Evolutionary conservation across 2,329 filamentous ascomycete species (phyloP), one percentile per base, ranked within the genome.

Genomic region (Xylariomycetidae sp.): DNA sequence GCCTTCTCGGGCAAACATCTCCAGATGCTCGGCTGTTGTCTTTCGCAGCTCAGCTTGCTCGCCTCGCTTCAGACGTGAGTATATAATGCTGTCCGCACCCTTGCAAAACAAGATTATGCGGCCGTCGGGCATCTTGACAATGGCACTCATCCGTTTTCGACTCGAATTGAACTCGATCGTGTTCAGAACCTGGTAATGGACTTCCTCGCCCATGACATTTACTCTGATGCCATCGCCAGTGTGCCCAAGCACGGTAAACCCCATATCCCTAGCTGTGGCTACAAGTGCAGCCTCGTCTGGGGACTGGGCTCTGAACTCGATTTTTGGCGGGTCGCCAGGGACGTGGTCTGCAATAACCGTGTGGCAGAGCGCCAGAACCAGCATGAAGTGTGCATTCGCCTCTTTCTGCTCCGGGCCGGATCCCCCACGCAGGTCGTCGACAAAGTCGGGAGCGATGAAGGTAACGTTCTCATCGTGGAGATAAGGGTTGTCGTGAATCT

Each of bases 151-250:
- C 46, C 92, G 79, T 65, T 98, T 98, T 52, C 92, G 77, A 26
- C 83, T 88, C 0, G 90, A 96, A 58, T 96, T 96, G 68, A 98
- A 98, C 57, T 98, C 92, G 23, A 98, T 81, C 1, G 85, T 95
- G 60, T 95, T 96, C 29, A 98, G 74, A 19, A 98, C 82, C 12
- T 79, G 81, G 57, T 92, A 98, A 41, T 82, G 79, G 29, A 79
- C 75, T 47, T 96, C 88, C 50, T 88, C 74, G 30, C 92, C 93
- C 66, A 93, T 75, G 6, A 94, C 72, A 45, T 95, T 95, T 34
- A 98, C 55, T 32, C 85, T 77, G 42, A 98, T 83, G 32, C 86
- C 85, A 42, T 94, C 85, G 23, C 77, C 73, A 3, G 82, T 78
- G 40, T 81, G 76, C 16, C 88, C 87, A 10, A 96, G 72, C 5